phyloP scores from a whole-genome alignment of 2,329 filamentous ascomycete genomes.

The Colletotrichum higginsianum region DNA sequence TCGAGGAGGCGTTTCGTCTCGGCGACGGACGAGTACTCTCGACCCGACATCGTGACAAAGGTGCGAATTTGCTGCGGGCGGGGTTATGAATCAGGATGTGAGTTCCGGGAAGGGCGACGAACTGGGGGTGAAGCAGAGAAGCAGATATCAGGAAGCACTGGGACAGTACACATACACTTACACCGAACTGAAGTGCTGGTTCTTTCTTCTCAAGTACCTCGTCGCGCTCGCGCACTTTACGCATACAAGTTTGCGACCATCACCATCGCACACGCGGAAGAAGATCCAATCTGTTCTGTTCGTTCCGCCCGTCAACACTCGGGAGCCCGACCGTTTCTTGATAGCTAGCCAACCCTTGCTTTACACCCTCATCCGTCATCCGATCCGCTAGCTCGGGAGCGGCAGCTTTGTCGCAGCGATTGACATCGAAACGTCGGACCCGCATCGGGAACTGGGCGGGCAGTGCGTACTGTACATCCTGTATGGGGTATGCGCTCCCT shows the following conservation, averaged over 20 bases:
- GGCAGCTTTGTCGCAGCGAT: constrained; percentile 17
- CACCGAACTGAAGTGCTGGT: not conserved
- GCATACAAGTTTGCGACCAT: not conserved
- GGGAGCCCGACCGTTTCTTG: not conserved
- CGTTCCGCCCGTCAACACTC: constrained; percentile 1
- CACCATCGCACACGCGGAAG: not conserved
- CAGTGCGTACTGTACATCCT: not conserved
- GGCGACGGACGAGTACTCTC: constrained; percentile 47
- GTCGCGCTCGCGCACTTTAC: not conserved
- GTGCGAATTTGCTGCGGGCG: not conserved
- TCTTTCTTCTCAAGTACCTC: no score
- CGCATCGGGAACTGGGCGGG: constrained; percentile 28
- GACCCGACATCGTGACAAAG: constrained; percentile 16
- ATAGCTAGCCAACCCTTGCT: not conserved
- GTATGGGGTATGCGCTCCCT: no score
- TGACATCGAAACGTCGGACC: constrained; percentile 32
- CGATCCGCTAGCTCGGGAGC: constrained; percentile 13
- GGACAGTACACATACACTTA: not conserved
- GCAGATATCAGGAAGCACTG: not conserved
- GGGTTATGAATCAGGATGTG: not conserved
- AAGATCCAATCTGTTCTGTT: not conserved
- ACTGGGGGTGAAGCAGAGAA: not conserved
- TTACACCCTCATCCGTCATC: not conserved
- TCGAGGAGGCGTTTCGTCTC: constrained; percentile 48
- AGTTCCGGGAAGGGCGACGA: not conserved